Percentiles rank a stretch among this genome's conserved stretches.
Evolutionary conservation across 352 stramenopile species (phyloP).

Genomic region (Globisporangium mamillatum): DNA sequence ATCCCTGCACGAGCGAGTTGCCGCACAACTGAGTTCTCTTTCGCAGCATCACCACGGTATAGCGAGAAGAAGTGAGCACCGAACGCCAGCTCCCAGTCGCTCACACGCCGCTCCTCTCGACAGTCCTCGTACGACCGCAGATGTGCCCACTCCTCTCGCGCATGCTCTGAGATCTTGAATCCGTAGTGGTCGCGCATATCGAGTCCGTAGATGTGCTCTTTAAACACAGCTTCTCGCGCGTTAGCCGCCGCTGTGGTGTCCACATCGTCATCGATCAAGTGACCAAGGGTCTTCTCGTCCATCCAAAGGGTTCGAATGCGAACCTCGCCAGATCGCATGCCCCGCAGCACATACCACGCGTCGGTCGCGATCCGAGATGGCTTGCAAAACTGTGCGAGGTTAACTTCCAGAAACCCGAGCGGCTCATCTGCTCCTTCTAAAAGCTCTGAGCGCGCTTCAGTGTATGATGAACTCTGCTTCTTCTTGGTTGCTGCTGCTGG

Average conservation of each 20-base stretch:
- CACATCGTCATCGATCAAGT: constrained; percentile 10
- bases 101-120: constrained; percentile 60
- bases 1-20: constrained; percentile 49
- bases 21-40: constrained; percentile 28
- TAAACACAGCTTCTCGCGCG: constrained; percentile 34
- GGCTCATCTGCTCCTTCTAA: constrained; percentile 35
- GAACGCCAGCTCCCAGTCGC: constrained; percentile 59
- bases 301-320: constrained; percentile 60
- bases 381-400: constrained; percentile 33
- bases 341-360: constrained; percentile 54
- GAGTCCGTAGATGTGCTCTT: constrained; percentile 30
- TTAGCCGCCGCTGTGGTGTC: background rate
- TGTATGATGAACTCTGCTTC: background rate
- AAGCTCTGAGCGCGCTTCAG: background rate
- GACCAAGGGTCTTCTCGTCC: constrained; percentile 20
- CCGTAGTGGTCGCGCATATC: constrained; percentile 60
- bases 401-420: constrained; percentile 56
- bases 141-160: constrained; percentile 47
- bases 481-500: background rate
- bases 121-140: constrained; percentile 74
- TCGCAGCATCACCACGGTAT: constrained; percentile 6
- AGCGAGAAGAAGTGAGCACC: constrained; percentile 36
- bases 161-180: constrained; percentile 50
- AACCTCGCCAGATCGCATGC: constrained; percentile 54
- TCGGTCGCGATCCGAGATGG: constrained; percentile 40